Percentiles rank a stretch among this genome's conserved stretches.
phyloP scores from a whole-genome alignment of 163 green algal species.

The Coccomyxa subellipsoidea region DNA sequence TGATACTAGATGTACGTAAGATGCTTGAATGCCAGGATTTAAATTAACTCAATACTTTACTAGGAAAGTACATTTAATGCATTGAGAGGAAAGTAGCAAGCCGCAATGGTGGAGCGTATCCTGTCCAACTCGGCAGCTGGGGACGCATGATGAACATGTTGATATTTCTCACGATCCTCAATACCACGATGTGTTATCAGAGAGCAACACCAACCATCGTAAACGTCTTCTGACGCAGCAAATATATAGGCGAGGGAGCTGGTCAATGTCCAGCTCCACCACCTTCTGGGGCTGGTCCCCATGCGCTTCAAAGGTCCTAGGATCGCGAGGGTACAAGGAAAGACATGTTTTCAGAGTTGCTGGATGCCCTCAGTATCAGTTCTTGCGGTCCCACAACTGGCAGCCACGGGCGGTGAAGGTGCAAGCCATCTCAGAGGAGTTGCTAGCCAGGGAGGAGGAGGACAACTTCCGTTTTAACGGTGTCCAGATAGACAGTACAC shows the following conservation, averaged over 20 bases:
- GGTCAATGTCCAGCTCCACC: not conserved
- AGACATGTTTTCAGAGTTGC: conserved; percentile 18
- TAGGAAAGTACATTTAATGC: too few relatives aligned
- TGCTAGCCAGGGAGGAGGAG: not conserved
- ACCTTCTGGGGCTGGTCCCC: not conserved
- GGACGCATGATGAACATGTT: not conserved
- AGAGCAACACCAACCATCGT: not conserved
- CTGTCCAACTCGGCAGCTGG: too few relatives aligned
- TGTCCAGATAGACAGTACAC: not conserved
- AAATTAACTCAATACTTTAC: too few relatives aligned
- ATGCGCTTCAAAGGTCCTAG: not conserved
- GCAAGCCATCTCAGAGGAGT: conserved; percentile 17
- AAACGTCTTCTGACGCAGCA: not conserved
- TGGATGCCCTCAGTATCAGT: conserved; percentile 12
- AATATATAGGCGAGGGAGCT: not conserved
- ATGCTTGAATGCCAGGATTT: too few relatives aligned
- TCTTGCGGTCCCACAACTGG: conserved; percentile 7
- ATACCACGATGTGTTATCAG: not conserved
- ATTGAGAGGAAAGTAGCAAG: too few relatives aligned
- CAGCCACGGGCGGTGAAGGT: not conserved
- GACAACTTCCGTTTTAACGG: conserved; percentile 13
- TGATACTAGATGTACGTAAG: too few relatives aligned
- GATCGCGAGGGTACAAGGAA: conserved; percentile 19
- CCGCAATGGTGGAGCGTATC: too few relatives aligned
- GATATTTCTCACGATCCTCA: not conserved